These are phyloP conservation scores for Daldinia vernicosa DNA, from an alignment of 495 filamentous ascomycete genomes.

Conservation along the genomic window DNA sequence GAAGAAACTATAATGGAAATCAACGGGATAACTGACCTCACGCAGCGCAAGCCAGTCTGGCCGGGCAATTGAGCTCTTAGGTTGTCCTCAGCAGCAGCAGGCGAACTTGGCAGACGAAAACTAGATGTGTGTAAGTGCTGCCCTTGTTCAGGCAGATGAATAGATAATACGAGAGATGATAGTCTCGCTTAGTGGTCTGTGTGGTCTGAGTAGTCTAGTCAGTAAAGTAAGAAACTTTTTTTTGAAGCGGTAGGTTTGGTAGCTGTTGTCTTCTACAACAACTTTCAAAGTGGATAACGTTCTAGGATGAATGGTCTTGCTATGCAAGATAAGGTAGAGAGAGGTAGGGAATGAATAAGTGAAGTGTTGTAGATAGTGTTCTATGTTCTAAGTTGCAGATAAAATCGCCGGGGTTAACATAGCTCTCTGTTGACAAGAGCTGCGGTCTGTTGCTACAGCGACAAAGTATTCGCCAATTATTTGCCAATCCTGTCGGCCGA, in stretches of 20 bases:
- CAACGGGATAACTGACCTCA: constrained; percentile 62
- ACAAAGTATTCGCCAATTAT: constrained; percentile 16
- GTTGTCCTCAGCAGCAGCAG: constrained; percentile 55
- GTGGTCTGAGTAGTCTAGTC: background rate
- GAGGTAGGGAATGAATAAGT: constrained; percentile 35
- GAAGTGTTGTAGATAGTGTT: constrained; percentile 35
- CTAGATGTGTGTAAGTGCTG: constrained; percentile 42
- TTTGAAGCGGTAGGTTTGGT: constrained; percentile 7
- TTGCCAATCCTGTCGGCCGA: constrained; percentile 24
- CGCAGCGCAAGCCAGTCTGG: constrained; percentile 76
- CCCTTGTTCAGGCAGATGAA: constrained; percentile 37
- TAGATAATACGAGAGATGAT: constrained; percentile 13
- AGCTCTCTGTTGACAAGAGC: constrained; percentile 35
- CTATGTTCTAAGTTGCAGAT: constrained; percentile 24
- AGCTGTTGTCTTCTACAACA: constrained; percentile 24
- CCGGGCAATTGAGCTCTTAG: constrained; percentile 61
- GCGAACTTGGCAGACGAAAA: constrained; percentile 49
- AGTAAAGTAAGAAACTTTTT: background rate
- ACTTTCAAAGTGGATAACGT: constrained; percentile 37
- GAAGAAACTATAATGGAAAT: constrained; percentile 1
- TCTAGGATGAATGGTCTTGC: constrained; percentile 37
- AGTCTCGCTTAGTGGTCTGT: constrained; percentile 15
- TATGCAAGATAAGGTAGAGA: constrained; percentile 43
- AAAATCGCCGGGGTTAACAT: constrained; percentile 30
- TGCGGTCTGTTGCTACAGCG: constrained; percentile 32